Evolutionary conservation across 2,329 filamentous ascomycete genomes (phyloP).

Genomic region (Aureobasidium uvarum): DNA sequence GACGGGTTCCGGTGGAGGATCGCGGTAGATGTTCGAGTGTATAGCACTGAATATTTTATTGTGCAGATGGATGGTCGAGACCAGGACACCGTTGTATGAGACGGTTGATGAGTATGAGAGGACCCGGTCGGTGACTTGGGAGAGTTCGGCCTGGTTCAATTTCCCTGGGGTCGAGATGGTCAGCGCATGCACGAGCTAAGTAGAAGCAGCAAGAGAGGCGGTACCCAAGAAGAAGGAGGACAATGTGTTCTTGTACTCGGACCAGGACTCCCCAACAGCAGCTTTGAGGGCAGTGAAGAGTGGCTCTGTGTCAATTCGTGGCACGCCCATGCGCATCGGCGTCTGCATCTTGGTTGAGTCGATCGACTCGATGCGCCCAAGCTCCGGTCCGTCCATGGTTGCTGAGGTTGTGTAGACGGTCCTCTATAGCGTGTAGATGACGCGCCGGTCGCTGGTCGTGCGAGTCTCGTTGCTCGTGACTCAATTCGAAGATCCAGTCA

Average conservation of each 20-base stretch:
- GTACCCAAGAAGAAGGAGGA: slow-evolving; percentile 58
- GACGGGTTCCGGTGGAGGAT: slow-evolving; percentile 58
- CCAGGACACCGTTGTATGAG: slow-evolving; percentile 41
- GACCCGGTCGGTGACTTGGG: slow-evolving; percentile 55
- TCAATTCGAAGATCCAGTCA: background rate
- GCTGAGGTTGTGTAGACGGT: background rate
- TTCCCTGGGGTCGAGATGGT: slow-evolving; percentile 44
- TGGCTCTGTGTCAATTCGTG: slow-evolving; percentile 62
- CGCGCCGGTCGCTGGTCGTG: background rate
- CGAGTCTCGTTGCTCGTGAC: background rate
- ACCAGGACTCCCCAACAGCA: slow-evolving; percentile 59
- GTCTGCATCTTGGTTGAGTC: slow-evolving; percentile 11
- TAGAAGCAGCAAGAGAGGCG: slow-evolving; percentile 25
- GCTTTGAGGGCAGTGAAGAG: slow-evolving; percentile 61
- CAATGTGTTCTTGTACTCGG: slow-evolving; percentile 59
- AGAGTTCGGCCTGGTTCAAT: slow-evolving; percentile 61
- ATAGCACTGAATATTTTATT: slow-evolving; percentile 61
- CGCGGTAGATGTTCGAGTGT: slow-evolving; percentile 58
- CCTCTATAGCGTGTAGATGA: background rate
- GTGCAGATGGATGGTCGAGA: slow-evolving; percentile 52
- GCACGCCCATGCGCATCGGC: slow-evolving; percentile 47
- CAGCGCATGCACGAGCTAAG: background rate
- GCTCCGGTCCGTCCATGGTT: slow-evolving; percentile 21
- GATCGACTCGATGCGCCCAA: slow-evolving; percentile 16
- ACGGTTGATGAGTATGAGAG: slow-evolving; percentile 51